Conservation (phyloP, 2,329 filamentous ascomycete genomes). For the Monilinia aucupariae region DNA sequence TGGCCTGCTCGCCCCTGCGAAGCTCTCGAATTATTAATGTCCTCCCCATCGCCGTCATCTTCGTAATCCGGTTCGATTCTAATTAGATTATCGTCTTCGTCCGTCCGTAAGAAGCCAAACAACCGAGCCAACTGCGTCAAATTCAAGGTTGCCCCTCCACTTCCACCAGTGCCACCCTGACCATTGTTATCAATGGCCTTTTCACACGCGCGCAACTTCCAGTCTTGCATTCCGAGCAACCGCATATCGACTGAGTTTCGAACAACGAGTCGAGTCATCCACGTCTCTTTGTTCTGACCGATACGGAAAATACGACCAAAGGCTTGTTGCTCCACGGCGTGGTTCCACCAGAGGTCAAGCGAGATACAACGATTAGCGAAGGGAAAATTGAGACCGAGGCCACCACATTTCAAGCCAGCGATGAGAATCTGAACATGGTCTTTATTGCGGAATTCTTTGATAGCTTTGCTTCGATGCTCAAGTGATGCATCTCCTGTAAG, state of each 20-base stretch:
- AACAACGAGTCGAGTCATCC: slow-evolving; percentile 53
- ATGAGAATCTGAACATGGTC: slow-evolving; percentile 44
- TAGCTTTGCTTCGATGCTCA: slow-evolving; percentile 40
- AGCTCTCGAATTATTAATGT: background rate
- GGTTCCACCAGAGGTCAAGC: slow-evolving; percentile 38
- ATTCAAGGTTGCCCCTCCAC: slow-evolving; percentile 24
- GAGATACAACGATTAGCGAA: slow-evolving; percentile 45
- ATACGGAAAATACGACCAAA: slow-evolving; percentile 57
- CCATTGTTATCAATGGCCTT: slow-evolving; percentile 28
- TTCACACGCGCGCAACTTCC: slow-evolving; percentile 47
- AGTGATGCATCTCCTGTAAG: slow-evolving; percentile 45
- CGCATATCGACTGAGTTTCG: slow-evolving; percentile 53
- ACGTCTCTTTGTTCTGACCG: slow-evolving; percentile 56
- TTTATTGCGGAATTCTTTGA: slow-evolving; percentile 43
- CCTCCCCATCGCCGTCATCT: slow-evolving; percentile 16
- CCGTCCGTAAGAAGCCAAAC: slow-evolving; percentile 41
- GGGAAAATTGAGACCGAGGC: slow-evolving; percentile 51
- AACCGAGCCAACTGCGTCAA: slow-evolving; percentile 41
- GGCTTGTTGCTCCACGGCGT: slow-evolving; percentile 53
- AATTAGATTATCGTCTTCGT: slow-evolving; percentile 35
- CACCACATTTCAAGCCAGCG: slow-evolving; percentile 52
- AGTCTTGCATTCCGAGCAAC: slow-evolving; percentile 49
- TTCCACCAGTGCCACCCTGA: slow-evolving; percentile 1
- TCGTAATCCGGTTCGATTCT: slow-evolving; percentile 29
- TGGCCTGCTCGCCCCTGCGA: background rate